Evolutionary conservation across 768 basidiomycete species (phyloP).

Genomic region (Podaxis sp.): DNA sequence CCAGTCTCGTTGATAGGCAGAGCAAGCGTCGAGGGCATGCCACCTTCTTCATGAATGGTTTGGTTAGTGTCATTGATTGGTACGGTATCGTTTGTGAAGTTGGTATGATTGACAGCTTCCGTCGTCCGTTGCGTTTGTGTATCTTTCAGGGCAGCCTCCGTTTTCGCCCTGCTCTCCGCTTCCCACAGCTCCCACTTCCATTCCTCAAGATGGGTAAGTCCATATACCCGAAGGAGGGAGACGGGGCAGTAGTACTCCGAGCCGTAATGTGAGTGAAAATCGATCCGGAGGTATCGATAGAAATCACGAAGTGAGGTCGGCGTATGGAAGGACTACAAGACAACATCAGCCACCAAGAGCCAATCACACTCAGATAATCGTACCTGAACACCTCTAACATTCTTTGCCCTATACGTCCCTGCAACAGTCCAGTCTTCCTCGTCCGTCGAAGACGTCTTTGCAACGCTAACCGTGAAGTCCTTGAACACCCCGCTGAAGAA

Average conservation of each 20-base stretch:
- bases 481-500: conserved; percentile 97
- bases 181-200: conserved; percentile 93
- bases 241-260: conserved; percentile 97
- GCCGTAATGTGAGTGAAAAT: conserved; percentile 92
- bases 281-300: conserved; percentile 91
- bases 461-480: conserved; percentile 83
- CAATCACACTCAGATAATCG: conserved; percentile 23
- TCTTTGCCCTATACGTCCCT: conserved; percentile 84
- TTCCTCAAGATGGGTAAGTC: conserved; percentile 93
- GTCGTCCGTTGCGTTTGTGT: conserved; percentile 12
- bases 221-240: conserved; percentile 89
- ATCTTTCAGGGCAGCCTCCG: conserved; percentile 35
- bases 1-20: background rate
- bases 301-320: conserved; percentile 76
- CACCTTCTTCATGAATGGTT: background rate
- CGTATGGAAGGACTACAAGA: conserved; percentile 69
- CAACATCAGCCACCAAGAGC: background rate
- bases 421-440: conserved; percentile 68
- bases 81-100: background rate
- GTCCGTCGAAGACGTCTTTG: conserved; percentile 69
- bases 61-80: background rate
- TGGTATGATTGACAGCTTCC: background rate
- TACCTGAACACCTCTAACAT: conserved; percentile 89
- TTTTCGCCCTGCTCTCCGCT: conserved; percentile 57
- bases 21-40: background rate